Base-by-base conservation (phyloP, 73 alveolate genomes). In the Paramecium biaurelia region DNA sequence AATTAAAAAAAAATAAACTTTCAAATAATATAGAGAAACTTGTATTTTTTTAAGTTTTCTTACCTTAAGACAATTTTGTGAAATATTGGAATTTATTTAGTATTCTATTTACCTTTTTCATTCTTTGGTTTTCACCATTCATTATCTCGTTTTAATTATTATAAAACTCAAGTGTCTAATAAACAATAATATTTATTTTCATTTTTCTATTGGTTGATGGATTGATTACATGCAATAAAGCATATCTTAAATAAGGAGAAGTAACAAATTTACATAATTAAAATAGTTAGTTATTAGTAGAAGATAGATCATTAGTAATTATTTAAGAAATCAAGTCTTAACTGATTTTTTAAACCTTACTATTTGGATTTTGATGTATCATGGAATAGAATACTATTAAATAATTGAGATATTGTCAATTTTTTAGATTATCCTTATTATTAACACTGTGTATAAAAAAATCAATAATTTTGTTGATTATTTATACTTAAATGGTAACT, bases 51-150 rank as follows among this genome's bases (percentile, higher is more conserved):
- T 26, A 63, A 63, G 86, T 72, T 12, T 72, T 72, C n/a, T 21
- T 28, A 32, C 86, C 86, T 0, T 35, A 32, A 15, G 86, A 72
- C n/a, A 35, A 37, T 32, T 72, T 72, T 37, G 45, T 42, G 14
- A 72, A 35, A 72, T 34, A 34, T 34, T 72, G 86, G 86, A 38
- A 72, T 72, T 72, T 72, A 20, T 32, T 72, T 37, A 72, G 86
- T 35, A 38, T 72, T 34, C 11, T 72, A 14, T 72, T 72, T 20
- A 72, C 67, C 18, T 72, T 72, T 28, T 72, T 72, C 35, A 72
- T 18, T 8, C 41, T 72, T 15, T 72, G 86, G 86, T 37, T 72
- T 72, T 32, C 86, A 37, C 86, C 86, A 12, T 72, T 72, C 30
- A 72, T 72, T 23, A 72, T 12, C 6, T 72, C 86, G 18, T 72